A percentile compares a stretch with the other conserved stretches of the same genome.
These are phyloP conservation scores for Sicyos baderoa DNA, from an alignment of 306 rosid genomes.

Conservation along the genomic window DNA sequence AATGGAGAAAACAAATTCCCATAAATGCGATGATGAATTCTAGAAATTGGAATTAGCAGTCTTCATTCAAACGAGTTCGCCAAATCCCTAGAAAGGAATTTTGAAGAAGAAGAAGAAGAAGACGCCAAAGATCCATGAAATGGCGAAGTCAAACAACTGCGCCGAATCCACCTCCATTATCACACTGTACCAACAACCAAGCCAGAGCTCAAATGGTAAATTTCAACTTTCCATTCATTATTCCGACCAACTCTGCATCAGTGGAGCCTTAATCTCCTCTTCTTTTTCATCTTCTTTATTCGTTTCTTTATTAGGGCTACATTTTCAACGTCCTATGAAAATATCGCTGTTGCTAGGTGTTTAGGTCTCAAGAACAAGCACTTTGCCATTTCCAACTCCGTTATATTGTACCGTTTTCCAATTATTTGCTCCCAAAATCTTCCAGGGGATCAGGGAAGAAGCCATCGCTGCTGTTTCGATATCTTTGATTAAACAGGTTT, in stretches of 20 bases:
- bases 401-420: neutral
- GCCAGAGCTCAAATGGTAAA: too few relatives aligned
- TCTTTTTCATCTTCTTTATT: neutral
- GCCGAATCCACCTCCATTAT: neutral
- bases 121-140: neutral
- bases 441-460: neutral
- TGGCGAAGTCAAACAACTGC: neutral
- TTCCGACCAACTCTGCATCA: neutral
- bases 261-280: neutral
- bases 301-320: neutral
- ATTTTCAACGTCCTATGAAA: neutral
- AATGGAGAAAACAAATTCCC: neutral
- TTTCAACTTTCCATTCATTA: too few relatives aligned
- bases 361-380: neutral
- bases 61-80: neutral
- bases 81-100: neutral
- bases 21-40: neutral
- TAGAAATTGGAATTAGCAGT: neutral
- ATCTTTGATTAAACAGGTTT: neutral
- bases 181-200: constrained; percentile 8
- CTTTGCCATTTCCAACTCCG: neutral
- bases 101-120: neutral
- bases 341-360: neutral
- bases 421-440: neutral
- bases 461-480: neutral